Evolutionary conservation across 768 basidiomycete species (phyloP), one percentile per base, ranked within the genome.

Genomic region (Trametes maxima): DNA sequence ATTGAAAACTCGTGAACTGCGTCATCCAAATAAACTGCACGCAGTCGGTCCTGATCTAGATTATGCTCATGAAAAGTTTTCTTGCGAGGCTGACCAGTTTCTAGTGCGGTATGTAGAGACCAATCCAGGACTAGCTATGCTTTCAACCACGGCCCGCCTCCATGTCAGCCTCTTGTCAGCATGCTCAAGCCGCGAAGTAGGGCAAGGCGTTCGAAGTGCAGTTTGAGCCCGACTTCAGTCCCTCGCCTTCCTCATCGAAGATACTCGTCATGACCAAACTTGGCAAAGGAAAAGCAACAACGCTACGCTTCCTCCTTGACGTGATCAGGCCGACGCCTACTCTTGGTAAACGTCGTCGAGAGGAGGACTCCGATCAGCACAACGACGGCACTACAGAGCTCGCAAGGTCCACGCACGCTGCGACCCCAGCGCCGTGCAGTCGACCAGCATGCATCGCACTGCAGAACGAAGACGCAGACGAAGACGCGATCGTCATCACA

Each of bases 401-500:
- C 49, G 1, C 50, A 14, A 40, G 11, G 19, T 14, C 40, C 39
- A 16, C 48, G 14, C 13, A 43, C 2, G 33, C 50, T 4, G 5
- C 35, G 16, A 43, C 48, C 1, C 58, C 58, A 8, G 54, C 58
- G 10, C 36, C 36, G 17, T 10, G 24, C 25, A 10, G 42, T 37
- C 57, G 24, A 21, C 64, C 60, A 14, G 65, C 69, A 42, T 75
- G 81, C 55, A 73, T 89, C 42, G 85, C 87, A 0, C 74, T 90
- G 13, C 86, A 89, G 68, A 82, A 83, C 58, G 83, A 86, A 59
- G 80, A 81, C 59, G 68, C 71, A 16, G 73, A 80, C 2, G 79
- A 81, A 52, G 81, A 85, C 64, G 84, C 82, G 8, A 75, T 90
- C 43, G 77, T 89, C 40, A 83, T 90, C 70, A 89, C 85, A 0